Evolutionary conservation across 805 yeast species (phyloP).

Genomic region (Yamadazyma sp.): DNA sequence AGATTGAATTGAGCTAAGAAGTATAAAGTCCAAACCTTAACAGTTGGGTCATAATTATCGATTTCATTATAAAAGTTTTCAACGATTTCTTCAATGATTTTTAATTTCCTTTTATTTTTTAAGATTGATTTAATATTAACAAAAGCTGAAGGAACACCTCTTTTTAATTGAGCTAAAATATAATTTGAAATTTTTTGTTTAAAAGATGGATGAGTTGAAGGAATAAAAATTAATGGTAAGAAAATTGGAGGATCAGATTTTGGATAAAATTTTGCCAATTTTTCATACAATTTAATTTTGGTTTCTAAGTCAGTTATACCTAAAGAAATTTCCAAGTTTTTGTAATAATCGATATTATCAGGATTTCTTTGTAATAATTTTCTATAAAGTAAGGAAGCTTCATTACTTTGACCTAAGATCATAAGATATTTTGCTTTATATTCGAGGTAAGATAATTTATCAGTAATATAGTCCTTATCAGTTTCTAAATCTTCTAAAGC

Average conservation of each 20-base stretch:
- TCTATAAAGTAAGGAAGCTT: conserved; percentile 69
- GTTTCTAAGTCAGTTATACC: conserved; percentile 43
- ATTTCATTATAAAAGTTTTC: conserved; percentile 41
- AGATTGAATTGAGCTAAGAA: conserved; percentile 79
- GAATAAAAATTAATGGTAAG: conserved; percentile 72
- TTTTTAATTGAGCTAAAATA: conserved; percentile 56
- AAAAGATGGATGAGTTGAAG: conserved; percentile 50
- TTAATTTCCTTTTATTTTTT: conserved; percentile 35
- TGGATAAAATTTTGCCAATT: conserved; percentile 70
- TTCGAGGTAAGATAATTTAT: conserved; percentile 61
- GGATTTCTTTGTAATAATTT: conserved; percentile 80
- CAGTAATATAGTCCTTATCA: conserved; percentile 50
- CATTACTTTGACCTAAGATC: conserved; percentile 52
- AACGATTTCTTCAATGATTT: conserved; percentile 54
- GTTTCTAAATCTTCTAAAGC: conserved; percentile 61
- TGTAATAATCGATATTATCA: conserved; percentile 66
- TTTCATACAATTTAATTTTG: conserved; percentile 61
- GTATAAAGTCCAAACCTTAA: conserved; percentile 66
- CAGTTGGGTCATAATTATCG: conserved; percentile 40
- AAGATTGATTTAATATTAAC: conserved; percentile 81
- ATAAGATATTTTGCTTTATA: conserved; percentile 61
- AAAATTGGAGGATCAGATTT: conserved; percentile 75
- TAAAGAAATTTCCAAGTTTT: conserved; percentile 61
- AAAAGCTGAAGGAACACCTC: conserved; percentile 90
- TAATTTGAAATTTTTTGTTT: conserved; percentile 49